Base-by-base conservation (phyloP, 2,329 filamentous ascomycete genomes). In the Ascomycota sp. region DNA sequence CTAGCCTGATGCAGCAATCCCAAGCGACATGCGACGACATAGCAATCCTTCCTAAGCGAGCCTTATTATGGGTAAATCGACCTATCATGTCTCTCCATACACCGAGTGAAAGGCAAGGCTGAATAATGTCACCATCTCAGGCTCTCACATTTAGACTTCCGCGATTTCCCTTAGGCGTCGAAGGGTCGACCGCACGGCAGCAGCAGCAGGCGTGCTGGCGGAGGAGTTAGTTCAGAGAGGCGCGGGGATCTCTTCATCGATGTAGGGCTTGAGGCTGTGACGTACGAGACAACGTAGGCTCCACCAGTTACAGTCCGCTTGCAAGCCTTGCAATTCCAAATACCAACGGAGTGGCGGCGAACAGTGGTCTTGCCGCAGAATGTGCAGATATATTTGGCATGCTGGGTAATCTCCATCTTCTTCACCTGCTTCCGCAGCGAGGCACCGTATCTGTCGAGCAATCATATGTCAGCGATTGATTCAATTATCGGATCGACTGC, bases 371-470 rank as follows among this genome's bases (percentile, higher is more conserved):
- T 95, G 56, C 86, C 86, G 73, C 83, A 93, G 79, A 95, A 98
- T 44, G 85, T 86, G 75, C 86, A 95, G 56, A 75, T 75, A 56
- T 94, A 95, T 60, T 78, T 78, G 66, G 83, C 82, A 71, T 98
- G 89, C 65, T 95, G 89, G 52, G 81, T 80, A 61, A 95, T 80
- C 77, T 95, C 89, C 78, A 94, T 93, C 80, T 94, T 94, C 82
- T 95, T 95, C 56, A 59, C 55, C 50, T 59, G 85, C 75, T 95
- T 95, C 66, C 85, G 82, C 64, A 95, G 82, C 53, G 89, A 95
- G 58, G 89, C 86, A 85, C 86, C 89, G 65, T 92, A 92, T 73
- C 82, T 86, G 47, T 37, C 15, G 28, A 8, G 4, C 17, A 2
- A 6, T 11, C 26, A 33, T 21, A 36, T 9, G 22, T 23, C 27